A percentile compares a stretch with the other conserved stretches of the same genome.
phyloP scores from a whole-genome alignment of 2,329 filamentous ascomycete genomes.

The Arthrocladium fulminans region DNA sequence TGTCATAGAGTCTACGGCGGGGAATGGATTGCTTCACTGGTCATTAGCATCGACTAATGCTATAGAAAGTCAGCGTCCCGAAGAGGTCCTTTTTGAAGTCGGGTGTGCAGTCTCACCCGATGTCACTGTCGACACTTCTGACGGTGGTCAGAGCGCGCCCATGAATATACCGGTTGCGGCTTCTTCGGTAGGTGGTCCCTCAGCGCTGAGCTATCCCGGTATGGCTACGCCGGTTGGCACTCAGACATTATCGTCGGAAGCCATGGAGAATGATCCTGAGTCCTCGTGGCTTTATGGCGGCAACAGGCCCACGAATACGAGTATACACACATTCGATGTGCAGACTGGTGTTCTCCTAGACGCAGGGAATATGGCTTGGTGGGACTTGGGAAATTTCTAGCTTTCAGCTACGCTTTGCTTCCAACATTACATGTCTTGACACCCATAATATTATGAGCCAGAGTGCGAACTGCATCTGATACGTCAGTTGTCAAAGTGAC shows the following conservation, averaged over 20 bases:
- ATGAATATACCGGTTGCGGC: conserved; percentile 20
- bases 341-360: no score
- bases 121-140: conserved; percentile 43
- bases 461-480: no score
- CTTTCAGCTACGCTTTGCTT: no score
- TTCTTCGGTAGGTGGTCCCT: not conserved
- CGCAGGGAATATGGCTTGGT: not conserved
- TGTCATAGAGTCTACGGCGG: conserved; percentile 29
- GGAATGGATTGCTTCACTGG: conserved; percentile 35
- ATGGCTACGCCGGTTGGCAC: not conserved
- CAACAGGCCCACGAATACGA: no score
- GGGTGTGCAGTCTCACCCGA: conserved; percentile 46
- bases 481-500: no score
- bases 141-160: conserved; percentile 44
- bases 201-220: not conserved
- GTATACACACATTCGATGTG: no score
- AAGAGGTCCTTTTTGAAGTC: conserved; percentile 40
- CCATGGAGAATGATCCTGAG: not conserved
- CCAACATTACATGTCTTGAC: no score
- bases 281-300: no score
- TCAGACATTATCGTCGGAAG: not conserved
- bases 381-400: not conserved
- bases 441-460: no score
- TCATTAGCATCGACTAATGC: conserved; percentile 32
- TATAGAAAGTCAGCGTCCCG: conserved; percentile 30